A percentile compares a stretch with the other conserved stretches of the same genome.
Conservation (phyloP, 768 basidiomycete species). For the Mycena chlorophos region DNA sequence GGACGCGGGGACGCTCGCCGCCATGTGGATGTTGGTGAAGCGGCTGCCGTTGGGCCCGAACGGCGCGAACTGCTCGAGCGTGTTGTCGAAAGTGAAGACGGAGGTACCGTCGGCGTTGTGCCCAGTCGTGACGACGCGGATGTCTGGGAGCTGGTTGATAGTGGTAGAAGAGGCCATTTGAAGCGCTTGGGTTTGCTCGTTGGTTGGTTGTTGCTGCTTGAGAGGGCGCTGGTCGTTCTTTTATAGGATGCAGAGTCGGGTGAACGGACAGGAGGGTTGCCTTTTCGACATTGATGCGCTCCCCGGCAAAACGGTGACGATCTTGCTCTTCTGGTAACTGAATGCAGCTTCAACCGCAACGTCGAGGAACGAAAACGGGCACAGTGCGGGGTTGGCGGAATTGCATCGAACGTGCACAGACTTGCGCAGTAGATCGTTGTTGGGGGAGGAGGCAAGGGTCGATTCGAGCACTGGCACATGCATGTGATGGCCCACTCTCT, state of each 20-base stretch:
- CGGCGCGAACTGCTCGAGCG: conserved; percentile 9
- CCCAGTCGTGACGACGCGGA: conserved; percentile 13
- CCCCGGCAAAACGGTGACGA: too few relatives aligned
- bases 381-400: too few relatives aligned
- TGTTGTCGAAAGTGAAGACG: conserved; percentile 13
- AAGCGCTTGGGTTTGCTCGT: neutral
- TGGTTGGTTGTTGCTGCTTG: neutral
- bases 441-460: too few relatives aligned
- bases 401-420: too few relatives aligned
- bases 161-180: neutral
- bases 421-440: too few relatives aligned
- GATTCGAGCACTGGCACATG: too few relatives aligned
- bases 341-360: too few relatives aligned
- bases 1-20: conserved; percentile 10
- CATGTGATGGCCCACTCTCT: too few relatives aligned
- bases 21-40: conserved; percentile 14
- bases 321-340: too few relatives aligned
- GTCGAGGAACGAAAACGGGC: too few relatives aligned
- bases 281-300: too few relatives aligned
- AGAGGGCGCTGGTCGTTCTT: neutral
- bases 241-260: neutral
- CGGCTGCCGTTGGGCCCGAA: conserved; percentile 5
- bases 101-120: conserved; percentile 12
- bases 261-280: too few relatives aligned
- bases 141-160: conserved; percentile 10